Percentiles rank a stretch among this genome's conserved stretches.
Conservation (phyloP, 495 filamentous ascomycete genomes). For the Elasticomyces elasticus region DNA sequence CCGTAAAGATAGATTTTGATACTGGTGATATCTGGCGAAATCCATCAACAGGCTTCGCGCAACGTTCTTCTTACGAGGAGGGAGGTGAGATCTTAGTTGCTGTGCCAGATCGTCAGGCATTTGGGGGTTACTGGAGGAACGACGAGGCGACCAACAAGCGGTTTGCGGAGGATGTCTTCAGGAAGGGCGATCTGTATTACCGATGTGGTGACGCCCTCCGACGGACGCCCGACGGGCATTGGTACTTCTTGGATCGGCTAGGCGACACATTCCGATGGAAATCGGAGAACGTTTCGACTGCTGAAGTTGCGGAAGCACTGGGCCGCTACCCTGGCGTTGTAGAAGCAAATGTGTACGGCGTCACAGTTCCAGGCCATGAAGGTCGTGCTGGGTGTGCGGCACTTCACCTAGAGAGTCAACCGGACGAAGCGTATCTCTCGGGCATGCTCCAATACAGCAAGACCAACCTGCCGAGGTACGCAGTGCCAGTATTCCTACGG, state of each 20-base stretch:
- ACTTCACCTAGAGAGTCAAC: slow-evolving; percentile 3
- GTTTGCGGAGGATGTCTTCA: slow-evolving; percentile 66
- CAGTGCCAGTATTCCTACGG: slow-evolving; percentile 65
- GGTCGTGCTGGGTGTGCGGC: slow-evolving; percentile 35
- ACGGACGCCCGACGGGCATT: slow-evolving; percentile 59
- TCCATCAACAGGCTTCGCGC: slow-evolving; percentile 22
- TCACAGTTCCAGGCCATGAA: slow-evolving; percentile 31
- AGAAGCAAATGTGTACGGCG: slow-evolving; percentile 33
- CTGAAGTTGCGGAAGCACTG: slow-evolving; percentile 30
- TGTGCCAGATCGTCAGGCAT: slow-evolving; percentile 50
- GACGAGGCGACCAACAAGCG: slow-evolving; percentile 62
- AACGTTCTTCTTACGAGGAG: slow-evolving; percentile 47
- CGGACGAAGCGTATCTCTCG: slow-evolving; percentile 17
- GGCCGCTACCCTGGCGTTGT: slow-evolving; percentile 24
- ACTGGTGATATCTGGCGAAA: slow-evolving; percentile 31
- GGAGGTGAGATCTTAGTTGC: slow-evolving; percentile 62
- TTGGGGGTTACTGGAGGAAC: slow-evolving; percentile 86
- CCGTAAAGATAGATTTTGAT: slow-evolving; percentile 28
- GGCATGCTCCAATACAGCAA: slow-evolving; percentile 37
- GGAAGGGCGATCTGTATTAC: slow-evolving; percentile 78
- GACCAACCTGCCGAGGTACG: slow-evolving; percentile 58
- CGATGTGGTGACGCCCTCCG: slow-evolving; percentile 75
- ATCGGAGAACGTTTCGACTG: slow-evolving; percentile 54
- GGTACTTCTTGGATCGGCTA: slow-evolving; percentile 69
- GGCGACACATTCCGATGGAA: slow-evolving; percentile 45